Conservation (phyloP, 2,329 filamentous ascomycete species). For the Penicillium hesseltinei region DNA sequence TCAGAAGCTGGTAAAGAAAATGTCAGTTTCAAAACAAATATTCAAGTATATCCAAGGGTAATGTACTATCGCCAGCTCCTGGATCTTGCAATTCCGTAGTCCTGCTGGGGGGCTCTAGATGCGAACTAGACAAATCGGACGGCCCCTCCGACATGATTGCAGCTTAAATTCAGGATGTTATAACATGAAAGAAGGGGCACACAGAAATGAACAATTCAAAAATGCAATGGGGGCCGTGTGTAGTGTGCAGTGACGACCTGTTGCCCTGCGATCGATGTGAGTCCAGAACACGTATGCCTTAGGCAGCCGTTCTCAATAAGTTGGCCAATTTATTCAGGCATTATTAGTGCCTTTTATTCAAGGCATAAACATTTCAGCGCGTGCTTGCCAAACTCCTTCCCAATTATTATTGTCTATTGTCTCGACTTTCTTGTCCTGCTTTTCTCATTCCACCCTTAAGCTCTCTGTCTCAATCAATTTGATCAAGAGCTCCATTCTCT, state of each 20-base stretch:
- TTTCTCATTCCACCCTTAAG: constrained; percentile 1
- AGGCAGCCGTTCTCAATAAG: constrained; percentile 16
- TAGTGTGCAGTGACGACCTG: constrained; percentile 24
- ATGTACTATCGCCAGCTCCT: constrained; percentile 55
- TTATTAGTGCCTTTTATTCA: constrained; percentile 13
- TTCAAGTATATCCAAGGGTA: constrained; percentile 13
- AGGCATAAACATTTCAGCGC: constrained; percentile 19
- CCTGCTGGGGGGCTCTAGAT: constrained; percentile 55
- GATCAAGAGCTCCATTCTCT: constrained; percentile 6
- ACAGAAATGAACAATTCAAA: constrained; percentile 13
- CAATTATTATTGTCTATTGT: constrained; percentile 20
- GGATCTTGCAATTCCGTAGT: constrained; percentile 56
- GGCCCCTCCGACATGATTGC: constrained; percentile 39
- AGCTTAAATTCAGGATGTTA: constrained; percentile 21
- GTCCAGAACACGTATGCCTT: constrained; percentile 31
- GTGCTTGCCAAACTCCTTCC: constrained; percentile 25
- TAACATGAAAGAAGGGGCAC: constrained; percentile 19
- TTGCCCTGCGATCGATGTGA: constrained; percentile 31
- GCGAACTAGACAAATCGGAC: constrained; percentile 39
- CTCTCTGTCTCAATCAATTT: constrained; percentile 5
- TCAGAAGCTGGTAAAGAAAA: constrained; percentile 43
- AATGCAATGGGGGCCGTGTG: constrained; percentile 18
- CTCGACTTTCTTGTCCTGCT: constrained; percentile 7
- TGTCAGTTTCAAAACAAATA: not conserved
- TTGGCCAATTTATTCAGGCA: constrained; percentile 7